Evolutionary conservation across 345 rosid species (phyloP), one percentile per base, ranked within the genome.

Genomic region (Euclidium syriacum): DNA sequence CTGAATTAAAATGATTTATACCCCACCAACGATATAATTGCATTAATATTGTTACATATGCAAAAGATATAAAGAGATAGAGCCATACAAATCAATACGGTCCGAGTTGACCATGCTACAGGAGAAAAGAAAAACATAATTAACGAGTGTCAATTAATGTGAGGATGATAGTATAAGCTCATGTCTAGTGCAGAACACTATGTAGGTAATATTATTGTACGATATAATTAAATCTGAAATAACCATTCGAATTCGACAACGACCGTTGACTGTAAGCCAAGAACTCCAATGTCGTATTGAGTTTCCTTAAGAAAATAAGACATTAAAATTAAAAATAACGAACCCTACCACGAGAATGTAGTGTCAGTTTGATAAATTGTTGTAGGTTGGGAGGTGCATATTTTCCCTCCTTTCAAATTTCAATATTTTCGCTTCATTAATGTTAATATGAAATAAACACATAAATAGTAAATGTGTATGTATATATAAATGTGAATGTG

Each of bases 71-170:
- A 25, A 11, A 56, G 18, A 10, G 6, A 32, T 12, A 26, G 20
- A 19, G 3, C 10, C 40, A 47, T 34, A 35, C 23, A 33, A 22
- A 40, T 35, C 41, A 38, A n/a, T 44, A 35, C 12, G 34, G 20
- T 30, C 58, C 32, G 20, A 55, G 70, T 70, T 70, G 74, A 70
- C 74, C 29, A 38, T 25, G 69, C 64, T 70, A 70, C 74, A 70
- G 74, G 1, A 52, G 19, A 5, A 26, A 3, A 59, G 10, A 29
- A 30, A 9, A 17, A 52, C 48, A 34, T 20, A 52, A 27, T 10
- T 11, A 49, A 38, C 35, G 17, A 47, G 56, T 52, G 42, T 61
- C 55, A 43, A 19, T 61, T 26, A 61, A 35, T 52, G 67, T 52
- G 61, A 68, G 14, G 33, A 69, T 44, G 55, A 60, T 43, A 52